Evolutionary conservation across 2,329 filamentous ascomycete genomes (phyloP).

Genomic region (Sclerotiophoma versabilis): DNA sequence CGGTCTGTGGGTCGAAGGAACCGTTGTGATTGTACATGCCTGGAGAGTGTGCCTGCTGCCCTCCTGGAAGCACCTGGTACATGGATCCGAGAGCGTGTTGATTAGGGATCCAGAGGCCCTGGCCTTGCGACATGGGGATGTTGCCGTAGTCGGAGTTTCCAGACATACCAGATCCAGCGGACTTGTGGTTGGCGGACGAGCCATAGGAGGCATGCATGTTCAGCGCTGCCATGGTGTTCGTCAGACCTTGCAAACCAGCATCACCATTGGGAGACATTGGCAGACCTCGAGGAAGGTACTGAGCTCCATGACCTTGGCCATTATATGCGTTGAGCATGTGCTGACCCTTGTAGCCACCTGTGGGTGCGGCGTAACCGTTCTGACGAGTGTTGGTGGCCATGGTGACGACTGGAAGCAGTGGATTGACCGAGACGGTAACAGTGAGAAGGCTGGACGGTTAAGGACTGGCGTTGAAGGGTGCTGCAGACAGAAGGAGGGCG

Average conservation of each 20-base stretch:
- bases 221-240: conserved; percentile 46
- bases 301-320: conserved; percentile 41
- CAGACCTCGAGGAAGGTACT: conserved; percentile 48
- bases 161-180: conserved; percentile 41
- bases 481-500: conserved; percentile 11
- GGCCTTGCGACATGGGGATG: conserved; percentile 44
- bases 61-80: conserved; percentile 45
- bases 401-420: conserved; percentile 4
- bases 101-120: conserved; percentile 49
- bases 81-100: conserved; percentile 45
- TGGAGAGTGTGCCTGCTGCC: conserved; percentile 45
- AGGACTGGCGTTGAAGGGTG: conserved; percentile 1
- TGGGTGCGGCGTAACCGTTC: conserved; percentile 35
- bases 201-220: conserved; percentile 46
- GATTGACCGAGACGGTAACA: conserved; percentile 1
- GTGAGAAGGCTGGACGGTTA: conserved; percentile 1
- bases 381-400: conserved; percentile 45
- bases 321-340: conserved; percentile 42
- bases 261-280: conserved; percentile 43
- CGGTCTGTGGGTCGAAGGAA: conserved; percentile 53
- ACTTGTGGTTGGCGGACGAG: conserved; percentile 42
- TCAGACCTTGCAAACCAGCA: conserved; percentile 41
- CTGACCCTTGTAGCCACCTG: conserved; percentile 42
- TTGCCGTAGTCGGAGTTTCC: conserved; percentile 44
- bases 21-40: conserved; percentile 56